Base-by-base conservation (phyloP, 352 stramenopile species). In the Globisporangium echinulatum region DNA sequence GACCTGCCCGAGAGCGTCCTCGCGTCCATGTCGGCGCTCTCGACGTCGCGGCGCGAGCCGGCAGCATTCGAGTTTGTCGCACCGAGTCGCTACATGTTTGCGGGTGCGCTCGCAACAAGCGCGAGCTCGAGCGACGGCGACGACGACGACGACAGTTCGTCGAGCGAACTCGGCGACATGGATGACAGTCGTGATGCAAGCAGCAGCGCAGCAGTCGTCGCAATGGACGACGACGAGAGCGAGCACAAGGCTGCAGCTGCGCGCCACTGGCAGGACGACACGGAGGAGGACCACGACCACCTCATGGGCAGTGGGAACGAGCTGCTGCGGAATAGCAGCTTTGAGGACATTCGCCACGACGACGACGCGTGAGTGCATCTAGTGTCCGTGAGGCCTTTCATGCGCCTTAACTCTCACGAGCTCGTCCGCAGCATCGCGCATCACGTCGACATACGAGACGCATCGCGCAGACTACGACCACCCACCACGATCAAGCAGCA, bases 241-340 rank as follows among this genome's bases (percentile, higher is more conserved):
- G 63, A 71, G 43, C 52, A 52, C 64, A 67, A 62, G 52, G 49
- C 54, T 59, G 5, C 54, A 52, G 44, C 53, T 59, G 7, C 52
- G 61, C 37, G 63, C 51, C 44, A 75, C 75, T 53, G 72, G 72
- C 8, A 71, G 73, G 54, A 68, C 9, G 58, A 85, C 14, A 47
- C 54, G 46, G 77, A 78, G 37, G 75, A 85, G 10, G 74, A 88
- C 13, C 75, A 87, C 62, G 82, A 90, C 54, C 78, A 87, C 56
- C 61, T 90, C 37, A 85, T 92, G 77, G 79, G 78, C 39, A 90
- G 79, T 55, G 79, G 82, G 38, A 89, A 86, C 56, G 82, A 91
- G 46, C 70, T 91, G 50, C 57, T 91, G 55, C 70, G 74, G 39
- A 74, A 71, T 57, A 75, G 70, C 59, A 82, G 72, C 52, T 83